A percentile compares a stretch with the other conserved stretches of the same genome.
Evolutionary conservation across 2,329 filamentous ascomycete genomes (phyloP).

Genomic region (Curvularia sp.): DNA sequence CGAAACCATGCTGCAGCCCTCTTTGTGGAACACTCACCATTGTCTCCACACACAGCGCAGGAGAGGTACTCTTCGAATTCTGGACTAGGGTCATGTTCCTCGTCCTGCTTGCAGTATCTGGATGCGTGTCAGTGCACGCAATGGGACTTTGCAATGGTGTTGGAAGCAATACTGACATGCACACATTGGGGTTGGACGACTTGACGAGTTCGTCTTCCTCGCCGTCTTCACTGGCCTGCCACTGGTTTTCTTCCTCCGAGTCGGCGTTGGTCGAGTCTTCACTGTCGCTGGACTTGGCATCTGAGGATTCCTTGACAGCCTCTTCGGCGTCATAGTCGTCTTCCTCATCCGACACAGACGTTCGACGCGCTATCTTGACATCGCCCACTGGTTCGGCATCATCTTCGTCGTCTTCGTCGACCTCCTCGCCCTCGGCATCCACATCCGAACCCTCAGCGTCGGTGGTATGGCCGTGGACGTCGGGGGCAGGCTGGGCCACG

Average conservation of each 20-base stretch:
- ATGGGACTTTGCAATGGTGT: slow-evolving; percentile 2
- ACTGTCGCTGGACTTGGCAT: slow-evolving; percentile 49
- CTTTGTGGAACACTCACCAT: slow-evolving; percentile 66
- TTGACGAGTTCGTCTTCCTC: slow-evolving; percentile 64
- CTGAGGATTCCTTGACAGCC: slow-evolving; percentile 46
- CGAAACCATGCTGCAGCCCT: slow-evolving; percentile 44
- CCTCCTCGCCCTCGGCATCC: slow-evolving; percentile 53
- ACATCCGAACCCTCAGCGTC: slow-evolving; percentile 53
- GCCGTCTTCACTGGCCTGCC: slow-evolving; percentile 61
- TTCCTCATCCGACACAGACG: slow-evolving; percentile 49
- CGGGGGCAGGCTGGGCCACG: slow-evolving; percentile 24
- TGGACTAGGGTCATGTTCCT: slow-evolving; percentile 81
- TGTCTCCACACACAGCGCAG: slow-evolving; percentile 80
- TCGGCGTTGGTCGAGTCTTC: slow-evolving; percentile 52
- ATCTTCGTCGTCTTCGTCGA: slow-evolving; percentile 59
- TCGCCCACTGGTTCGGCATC: slow-evolving; percentile 55
- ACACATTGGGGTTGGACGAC: slow-evolving; percentile 61
- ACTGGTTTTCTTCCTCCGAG: slow-evolving; percentile 65
- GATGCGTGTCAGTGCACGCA: slow-evolving; percentile 20
- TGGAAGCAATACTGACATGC: slow-evolving; percentile 63
- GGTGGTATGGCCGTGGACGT: slow-evolving; percentile 44
- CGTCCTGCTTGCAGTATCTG: slow-evolving; percentile 83
- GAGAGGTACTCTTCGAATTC: slow-evolving; percentile 81
- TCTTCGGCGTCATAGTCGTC: slow-evolving; percentile 51
- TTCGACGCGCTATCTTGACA: slow-evolving; percentile 49